Evolutionary conservation across 2,329 filamentous ascomycete species (phyloP).

Genomic region (Fusarium verrucosum): DNA sequence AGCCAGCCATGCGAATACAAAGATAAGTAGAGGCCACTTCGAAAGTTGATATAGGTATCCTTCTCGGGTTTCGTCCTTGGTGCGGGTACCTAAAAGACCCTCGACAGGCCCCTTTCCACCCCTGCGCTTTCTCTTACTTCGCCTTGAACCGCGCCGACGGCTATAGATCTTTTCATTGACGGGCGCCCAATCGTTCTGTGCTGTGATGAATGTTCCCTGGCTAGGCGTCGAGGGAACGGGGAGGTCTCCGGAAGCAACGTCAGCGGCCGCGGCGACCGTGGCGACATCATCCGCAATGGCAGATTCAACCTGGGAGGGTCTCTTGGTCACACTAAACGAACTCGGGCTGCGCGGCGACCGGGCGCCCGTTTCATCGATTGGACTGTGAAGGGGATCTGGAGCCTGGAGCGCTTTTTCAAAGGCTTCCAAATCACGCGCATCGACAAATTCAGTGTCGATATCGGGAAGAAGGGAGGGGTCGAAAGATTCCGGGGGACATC

Average conservation of each 20-base stretch:
- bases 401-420: slow-evolving; percentile 86
- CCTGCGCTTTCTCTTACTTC: slow-evolving; percentile 43
- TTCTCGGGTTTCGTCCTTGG: slow-evolving; percentile 92
- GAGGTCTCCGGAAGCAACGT: slow-evolving; percentile 52
- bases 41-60: slow-evolving; percentile 88
- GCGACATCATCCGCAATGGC: slow-evolving; percentile 48
- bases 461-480: slow-evolving; percentile 80
- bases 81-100: slow-evolving; percentile 63
- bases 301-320: slow-evolving; percentile 49
- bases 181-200: slow-evolving; percentile 95
- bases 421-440: slow-evolving; percentile 74
- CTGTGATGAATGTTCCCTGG: slow-evolving; percentile 75
- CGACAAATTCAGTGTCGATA: slow-evolving; percentile 78
- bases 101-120: slow-evolving; percentile 53
- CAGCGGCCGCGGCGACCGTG: slow-evolving; percentile 52
- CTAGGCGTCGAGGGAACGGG: slow-evolving; percentile 33
- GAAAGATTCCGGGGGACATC: slow-evolving; percentile 70
- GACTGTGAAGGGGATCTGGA: slow-evolving; percentile 76
- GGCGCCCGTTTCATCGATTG: slow-evolving; percentile 60
- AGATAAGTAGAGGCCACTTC: slow-evolving; percentile 89
- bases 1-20: slow-evolving; percentile 82
- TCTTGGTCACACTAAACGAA: slow-evolving; percentile 56
- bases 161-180: slow-evolving; percentile 74
- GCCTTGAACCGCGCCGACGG: slow-evolving; percentile 51
- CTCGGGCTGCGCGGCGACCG: slow-evolving; percentile 54